Evolutionary conservation across 129 eudicot species (phyloP), one percentile per base, ranked within the genome.

Genomic region (Centella asiatica): DNA sequence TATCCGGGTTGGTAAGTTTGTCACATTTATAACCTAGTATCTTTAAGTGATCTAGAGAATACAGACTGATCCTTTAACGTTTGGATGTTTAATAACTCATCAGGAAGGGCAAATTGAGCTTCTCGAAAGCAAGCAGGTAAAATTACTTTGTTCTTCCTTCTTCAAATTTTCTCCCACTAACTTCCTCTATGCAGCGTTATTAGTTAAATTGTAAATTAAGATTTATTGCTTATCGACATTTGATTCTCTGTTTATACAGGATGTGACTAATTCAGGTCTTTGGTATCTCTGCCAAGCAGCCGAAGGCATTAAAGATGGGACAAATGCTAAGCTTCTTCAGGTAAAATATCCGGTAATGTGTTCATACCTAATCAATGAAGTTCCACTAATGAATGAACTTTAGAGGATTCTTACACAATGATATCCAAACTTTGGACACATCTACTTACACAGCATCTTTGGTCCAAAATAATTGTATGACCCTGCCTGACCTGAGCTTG

Each of bases 51-150:
- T 69, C 22, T 33, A 6, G 9, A 28, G 59, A 52, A 23, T 49
- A 20, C 22, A 26, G 56, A 55, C 22, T 33, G 66, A 28, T 71
- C 51, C 36, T 42, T 63, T 13, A 19, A 53, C 65, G 53, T 46
- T 11, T 18, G 6, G 42, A 24, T 20, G 60, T 24, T 71, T 31
- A 46, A 57, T 48, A 42, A 56, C 24, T 58, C 54, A 29, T 66
- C 90, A 89, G 97, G 97, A 89, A 77, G 97, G 97, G n/a, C 86
- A 89, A 65, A 70, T 89, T 57, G 95, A 85, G 44, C 86, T 85
- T 65, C 78, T 89, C 44, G 95, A 89, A 75, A 79, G 86, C 83
- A 89, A 83, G 67, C 97, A 89, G 90, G 97, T 80, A n/a, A 42
- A 28, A 17, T 42, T 37, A 20, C 53, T 65, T 42, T 8, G 11